phyloP scores from a whole-genome alignment of 108 stramenopile species.

The Fragilaria radians region DNA sequence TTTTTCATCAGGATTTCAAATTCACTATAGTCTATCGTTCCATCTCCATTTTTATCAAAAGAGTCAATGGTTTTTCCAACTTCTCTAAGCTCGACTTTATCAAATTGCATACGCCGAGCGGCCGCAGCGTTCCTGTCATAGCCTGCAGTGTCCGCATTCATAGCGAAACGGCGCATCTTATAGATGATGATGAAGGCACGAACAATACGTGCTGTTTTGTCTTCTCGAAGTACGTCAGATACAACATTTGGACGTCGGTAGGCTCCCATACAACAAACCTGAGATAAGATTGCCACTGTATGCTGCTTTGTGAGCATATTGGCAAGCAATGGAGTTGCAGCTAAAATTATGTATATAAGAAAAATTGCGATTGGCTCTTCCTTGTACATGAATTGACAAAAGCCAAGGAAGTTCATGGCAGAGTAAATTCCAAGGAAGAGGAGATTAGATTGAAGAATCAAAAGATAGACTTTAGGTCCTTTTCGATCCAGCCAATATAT shows the following conservation, averaged over 20 bases:
- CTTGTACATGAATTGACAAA: slow-evolving; percentile 10
- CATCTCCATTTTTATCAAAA: slow-evolving; percentile 30
- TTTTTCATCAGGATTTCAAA: slow-evolving; percentile 18
- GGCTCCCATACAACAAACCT: slow-evolving; percentile 19
- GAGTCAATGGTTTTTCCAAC: slow-evolving; percentile 32
- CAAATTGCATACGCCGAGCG: neutral
- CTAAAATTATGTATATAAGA: slow-evolving; percentile 3
- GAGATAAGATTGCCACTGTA: slow-evolving; percentile 14
- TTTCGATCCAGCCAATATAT: slow-evolving; percentile 24
- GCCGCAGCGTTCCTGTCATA: neutral
- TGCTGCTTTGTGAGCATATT: slow-evolving; percentile 15
- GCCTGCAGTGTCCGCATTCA: neutral
- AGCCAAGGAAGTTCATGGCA: slow-evolving; percentile 14
- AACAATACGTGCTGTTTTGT: slow-evolving; percentile 32
- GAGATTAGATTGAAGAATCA: slow-evolving; percentile 24
- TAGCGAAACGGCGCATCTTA: slow-evolving; percentile 18
- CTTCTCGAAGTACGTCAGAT: slow-evolving; percentile 31
- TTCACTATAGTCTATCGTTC: slow-evolving; percentile 24
- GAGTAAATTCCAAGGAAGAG: slow-evolving; percentile 20
- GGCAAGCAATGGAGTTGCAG: slow-evolving; percentile 11
- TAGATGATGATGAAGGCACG: slow-evolving; percentile 32
- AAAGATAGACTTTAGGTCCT: slow-evolving; percentile 19
- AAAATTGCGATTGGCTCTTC: neutral
- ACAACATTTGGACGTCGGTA: slow-evolving; percentile 22
- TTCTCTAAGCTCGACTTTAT: slow-evolving; percentile 7